Evolutionary conservation across 768 basidiomycete species (phyloP), one percentile per base, ranked within the genome.

Genomic region (Mycena rebaudengoi): DNA sequence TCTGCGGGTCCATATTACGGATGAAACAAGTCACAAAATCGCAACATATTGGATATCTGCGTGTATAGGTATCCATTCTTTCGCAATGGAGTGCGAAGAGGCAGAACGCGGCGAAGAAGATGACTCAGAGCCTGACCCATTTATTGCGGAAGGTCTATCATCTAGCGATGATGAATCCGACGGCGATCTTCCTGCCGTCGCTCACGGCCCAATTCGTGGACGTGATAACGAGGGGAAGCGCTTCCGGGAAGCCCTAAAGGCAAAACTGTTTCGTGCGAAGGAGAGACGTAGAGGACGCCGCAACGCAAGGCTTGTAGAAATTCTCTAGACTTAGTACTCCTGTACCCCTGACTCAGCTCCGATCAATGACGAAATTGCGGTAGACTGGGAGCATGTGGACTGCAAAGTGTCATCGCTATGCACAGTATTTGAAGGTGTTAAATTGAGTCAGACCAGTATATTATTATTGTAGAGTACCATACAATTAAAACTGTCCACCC

Each of bases 31-130:
- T 3, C 75, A 76, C 62, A 68, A 68, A 14, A 53, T 65, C 35
- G 75, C 73, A 12, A 68, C 67, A 21, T 66, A 71, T 23, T 76
- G 75, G 75, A 50, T 75, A 14, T 54, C 50, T 2, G 70, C 73
- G 18, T 75, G 75, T 32, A 55, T 76, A 14, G 70, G 45, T 5
- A 32, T 71, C 4, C 75, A 76, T 49, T 37, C 64, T 1, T 69
- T 75, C 57, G 70, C 68, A 14, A 59, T 71, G 66, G 51, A 66
- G 20, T 64, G 67, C 28, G 70, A 76, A 41, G 73, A 49, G 8
- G 30, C 65, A 37, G 69, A 73, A 35, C 30, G 55, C 14, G 53
- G 35, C 2, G 50, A 30, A 2, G 55, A 46, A 20, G 21, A 48
- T n/a, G 61, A 57, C 52, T 20, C n/a, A 10, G 52, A 40, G 21